These are phyloP conservation scores for Teunomyces pallodes DNA, from an alignment of 805 yeast species.

Conservation along the genomic window DNA sequence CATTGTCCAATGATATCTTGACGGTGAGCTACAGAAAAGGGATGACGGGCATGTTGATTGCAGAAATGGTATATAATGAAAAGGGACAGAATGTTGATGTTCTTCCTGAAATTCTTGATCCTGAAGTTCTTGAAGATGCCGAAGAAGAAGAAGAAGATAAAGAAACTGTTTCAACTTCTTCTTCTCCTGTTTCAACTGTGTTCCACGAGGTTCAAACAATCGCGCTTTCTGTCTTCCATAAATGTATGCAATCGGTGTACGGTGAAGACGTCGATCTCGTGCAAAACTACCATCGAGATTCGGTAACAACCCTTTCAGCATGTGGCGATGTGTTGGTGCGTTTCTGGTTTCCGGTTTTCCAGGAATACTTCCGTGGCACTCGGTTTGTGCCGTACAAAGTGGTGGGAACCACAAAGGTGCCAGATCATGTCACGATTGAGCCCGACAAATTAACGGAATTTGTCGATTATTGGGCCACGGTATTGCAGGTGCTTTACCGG, in stretches of 20 bases:
- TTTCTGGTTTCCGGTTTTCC: conserved; percentile 58
- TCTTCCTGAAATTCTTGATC: too few species aligned
- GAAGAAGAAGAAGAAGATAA: too few species aligned
- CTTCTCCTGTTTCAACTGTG: not conserved
- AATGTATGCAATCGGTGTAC: conserved; percentile 51
- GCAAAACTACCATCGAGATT: conserved; percentile 41
- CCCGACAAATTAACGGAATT: conserved; percentile 33
- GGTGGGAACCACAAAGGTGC: conserved; percentile 11
- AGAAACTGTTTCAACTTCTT: too few species aligned
- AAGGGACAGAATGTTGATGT: too few species aligned
- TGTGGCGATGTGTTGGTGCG: conserved; percentile 42
- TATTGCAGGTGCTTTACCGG: conserved; percentile 43
- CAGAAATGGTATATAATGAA: conserved; percentile 10
- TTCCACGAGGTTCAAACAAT: conserved; percentile 26
- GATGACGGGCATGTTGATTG: conserved; percentile 47
- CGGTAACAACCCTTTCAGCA: conserved; percentile 36
- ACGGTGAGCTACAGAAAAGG: conserved; percentile 55
- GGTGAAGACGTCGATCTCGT: conserved; percentile 55
- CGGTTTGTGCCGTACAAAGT: conserved; percentile 18
- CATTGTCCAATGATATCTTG: conserved; percentile 60
- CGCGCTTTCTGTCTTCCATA: conserved; percentile 46
- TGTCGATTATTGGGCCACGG: conserved; percentile 50
- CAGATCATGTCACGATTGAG: conserved; percentile 12
- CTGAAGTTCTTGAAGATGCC: too few species aligned
- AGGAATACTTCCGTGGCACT: conserved; percentile 38